A percentile compares a stretch with the other conserved stretches of the same genome.
Evolutionary conservation across 305 asterid genomes (phyloP).

Genomic region (Fraxinus platypoda): DNA sequence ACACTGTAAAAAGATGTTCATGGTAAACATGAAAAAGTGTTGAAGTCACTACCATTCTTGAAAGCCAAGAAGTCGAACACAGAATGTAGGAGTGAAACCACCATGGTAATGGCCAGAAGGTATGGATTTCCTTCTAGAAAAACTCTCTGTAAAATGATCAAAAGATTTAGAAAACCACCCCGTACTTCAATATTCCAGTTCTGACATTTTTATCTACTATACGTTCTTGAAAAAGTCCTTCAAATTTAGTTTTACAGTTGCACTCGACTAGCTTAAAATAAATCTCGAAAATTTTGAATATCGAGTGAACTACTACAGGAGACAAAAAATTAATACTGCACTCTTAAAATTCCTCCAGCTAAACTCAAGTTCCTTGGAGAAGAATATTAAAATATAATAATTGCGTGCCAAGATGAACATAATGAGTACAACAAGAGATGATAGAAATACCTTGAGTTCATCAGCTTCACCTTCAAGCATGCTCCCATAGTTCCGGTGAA

Average conservation of each 20-base stretch:
- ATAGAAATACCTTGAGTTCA: slow-evolving; percentile 74
- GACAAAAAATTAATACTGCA: neutral
- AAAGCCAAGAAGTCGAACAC: slow-evolving; percentile 92
- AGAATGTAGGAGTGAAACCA: slow-evolving; percentile 83
- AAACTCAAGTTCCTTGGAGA: neutral
- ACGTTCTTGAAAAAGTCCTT: slow-evolving; percentile 4
- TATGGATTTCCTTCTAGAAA: slow-evolving; percentile 96
- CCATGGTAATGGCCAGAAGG: slow-evolving; percentile 84
- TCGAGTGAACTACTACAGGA: neutral
- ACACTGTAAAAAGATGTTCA: neutral
- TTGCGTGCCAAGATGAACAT: slow-evolving; percentile 17
- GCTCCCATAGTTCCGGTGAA: slow-evolving; percentile 92
- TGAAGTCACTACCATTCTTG: slow-evolving; percentile 68
- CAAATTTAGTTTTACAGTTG: neutral
- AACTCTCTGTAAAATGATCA: slow-evolving; percentile 60
- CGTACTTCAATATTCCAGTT: neutral
- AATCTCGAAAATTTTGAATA: neutral
- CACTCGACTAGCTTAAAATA: neutral
- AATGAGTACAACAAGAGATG: slow-evolving; percentile 12
- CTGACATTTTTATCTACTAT: neutral
- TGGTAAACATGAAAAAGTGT: slow-evolving; percentile 7
- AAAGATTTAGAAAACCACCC: neutral
- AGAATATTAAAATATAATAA: neutral
- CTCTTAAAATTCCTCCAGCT: neutral
- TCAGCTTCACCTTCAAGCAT: slow-evolving; percentile 99